Evolutionary conservation across 495 filamentous ascomycete species (phyloP).

Genomic region (Cudoniella acicularis): DNA sequence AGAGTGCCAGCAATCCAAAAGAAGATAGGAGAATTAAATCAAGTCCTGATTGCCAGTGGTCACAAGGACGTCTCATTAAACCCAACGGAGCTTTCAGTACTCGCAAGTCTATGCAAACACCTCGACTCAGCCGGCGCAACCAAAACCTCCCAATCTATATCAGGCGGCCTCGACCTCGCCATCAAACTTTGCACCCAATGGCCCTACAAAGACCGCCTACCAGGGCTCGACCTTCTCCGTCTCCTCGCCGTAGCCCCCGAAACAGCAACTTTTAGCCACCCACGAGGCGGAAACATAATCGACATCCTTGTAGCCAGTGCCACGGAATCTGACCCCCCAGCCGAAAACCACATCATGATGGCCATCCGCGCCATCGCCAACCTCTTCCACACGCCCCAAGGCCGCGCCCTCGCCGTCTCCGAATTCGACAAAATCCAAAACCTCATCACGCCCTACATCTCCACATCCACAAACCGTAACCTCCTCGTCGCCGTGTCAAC

Average conservation of each 20-base stretch:
- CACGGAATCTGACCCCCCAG: conserved; percentile 38
- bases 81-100: conserved; percentile 58
- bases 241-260: conserved; percentile 65
- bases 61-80: conserved; percentile 72
- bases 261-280: conserved; percentile 49
- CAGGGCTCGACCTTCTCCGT: conserved; percentile 81
- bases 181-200: conserved; percentile 68
- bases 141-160: conserved; percentile 23
- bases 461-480: conserved; percentile 67
- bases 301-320: conserved; percentile 55
- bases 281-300: conserved; percentile 44
- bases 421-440: conserved; percentile 56
- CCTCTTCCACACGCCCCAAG: conserved; percentile 72
- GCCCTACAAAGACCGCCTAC: conserved; percentile 74
- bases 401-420: conserved; percentile 56
- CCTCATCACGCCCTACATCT: conserved; percentile 42
- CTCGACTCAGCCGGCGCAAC: conserved; percentile 48
- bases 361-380: conserved; percentile 80
- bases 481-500: conserved; percentile 78
- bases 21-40: conserved; percentile 71
- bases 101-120: conserved; percentile 51
- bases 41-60: conserved; percentile 59
- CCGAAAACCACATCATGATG: conserved; percentile 81
- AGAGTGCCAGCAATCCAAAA: conserved; percentile 56
- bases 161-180: conserved; percentile 52